Base-by-base conservation (phyloP, 495 filamentous ascomycete species). In the Lindgomyces ingoldianus region DNA sequence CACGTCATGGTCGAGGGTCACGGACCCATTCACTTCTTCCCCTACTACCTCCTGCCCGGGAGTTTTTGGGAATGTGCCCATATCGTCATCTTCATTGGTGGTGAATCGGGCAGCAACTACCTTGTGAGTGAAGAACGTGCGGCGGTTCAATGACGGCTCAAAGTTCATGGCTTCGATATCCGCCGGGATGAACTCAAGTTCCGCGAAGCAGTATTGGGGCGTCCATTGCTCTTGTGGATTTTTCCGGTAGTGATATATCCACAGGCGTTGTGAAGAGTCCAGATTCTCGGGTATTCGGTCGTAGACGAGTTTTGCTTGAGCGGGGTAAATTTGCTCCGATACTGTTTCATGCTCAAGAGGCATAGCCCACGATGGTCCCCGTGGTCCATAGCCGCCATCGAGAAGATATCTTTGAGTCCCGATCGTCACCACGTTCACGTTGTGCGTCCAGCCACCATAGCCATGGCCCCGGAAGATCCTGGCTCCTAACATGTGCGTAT, bases 51-150 rank as follows among this genome's bases (percentile, higher is more conserved):
- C 45, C 45, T 22, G 45, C 45, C 45, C 45, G 45, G 45, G 45
- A 48, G 45, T 14, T 48, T 22, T 48, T 48, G 45, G 45, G 8
- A 22, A 48, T 48, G 19, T 48, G 11, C 45, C 50, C 29, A 22
- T 54, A 54, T 54, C 50, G 16, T 27, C 21, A 10, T 54, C 50
- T 54, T 30, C 29, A 22, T 54, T 24, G 21, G 50, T 54, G 24
- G 50, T 54, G 25, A 54, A 54, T 27, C 50, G 50, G 21, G 29
- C 14, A 36, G 16, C 22, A 36, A 54, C 50, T 10, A 54, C 50
- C 29, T 54, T 54, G 50, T 54, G 50, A 54, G 50, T 54, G 50
- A 54, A 54, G 50, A 54, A 54, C 9, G 50, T 54, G 9, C 29
- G 50, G 22, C 29, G 22, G 50, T 54, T 36, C 50, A 54, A 36